Evolutionary conservation across 495 filamentous ascomycete genomes (phyloP), one percentile per base, ranked within the genome.

Genomic region (Penicillium verhagenii): DNA sequence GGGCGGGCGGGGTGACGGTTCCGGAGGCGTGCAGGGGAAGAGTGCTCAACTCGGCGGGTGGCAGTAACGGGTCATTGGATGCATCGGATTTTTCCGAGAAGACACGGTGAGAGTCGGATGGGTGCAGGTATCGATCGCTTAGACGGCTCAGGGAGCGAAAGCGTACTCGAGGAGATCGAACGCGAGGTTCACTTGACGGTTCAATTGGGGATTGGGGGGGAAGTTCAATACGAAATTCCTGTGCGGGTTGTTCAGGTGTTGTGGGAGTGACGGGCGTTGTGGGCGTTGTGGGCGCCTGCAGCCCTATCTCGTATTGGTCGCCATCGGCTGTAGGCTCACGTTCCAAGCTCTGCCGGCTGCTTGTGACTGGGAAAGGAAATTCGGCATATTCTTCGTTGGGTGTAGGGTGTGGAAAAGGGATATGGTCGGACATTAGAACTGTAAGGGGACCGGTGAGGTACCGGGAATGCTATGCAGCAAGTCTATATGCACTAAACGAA

Each of bases 1-100:
- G 62, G 39, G 57, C 65, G 4, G 65, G 65, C 47, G 65, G 65
- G 57, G 65, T 68, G 59, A 68, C 52, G 62, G 28, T 60, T 59
- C 63, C 65, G 50, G 65, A 44, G 0, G 26, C 26, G 16, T 35
- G 13, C 2, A 66, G 28, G 5, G 59, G 54, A 9, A 59, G 9
- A 42, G 65, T 58, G 14, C 10, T 47, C 38, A 55, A 29, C 21
- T 60, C 56, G 10, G 59, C 33, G n/a, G 62, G 43, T 20, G 59
- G 54, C 39, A 68, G 38, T 25, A 68, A 52, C 23, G 61, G 64
- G n/a, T 51, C 47, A 0, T 59, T 42, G 0, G 59, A 39, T 6
- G 54, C 18, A 16, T 60, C 57, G 14, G 53, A 50, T 4, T 18
- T 39, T 23, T 57, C 54, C 6, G 57, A 59, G 16, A 50, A 35